Evolutionary conservation across 225 moss, liverwort and hornwort genomes (phyloP).

Genomic region (Pseudisothecium myosuroides): DNA sequence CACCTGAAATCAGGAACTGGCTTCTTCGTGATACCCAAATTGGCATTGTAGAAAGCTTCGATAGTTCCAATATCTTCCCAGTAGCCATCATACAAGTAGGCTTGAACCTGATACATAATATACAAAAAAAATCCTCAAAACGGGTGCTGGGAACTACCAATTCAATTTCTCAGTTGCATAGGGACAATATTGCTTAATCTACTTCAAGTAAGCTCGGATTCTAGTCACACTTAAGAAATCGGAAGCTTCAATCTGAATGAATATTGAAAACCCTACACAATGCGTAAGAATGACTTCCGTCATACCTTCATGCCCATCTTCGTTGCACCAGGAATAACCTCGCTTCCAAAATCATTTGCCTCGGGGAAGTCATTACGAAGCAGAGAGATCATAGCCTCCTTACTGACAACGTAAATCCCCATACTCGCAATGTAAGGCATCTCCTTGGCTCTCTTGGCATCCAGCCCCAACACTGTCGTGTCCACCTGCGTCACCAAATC

Average conservation of each 20-base stretch:
- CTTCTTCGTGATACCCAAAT: slow-evolving; percentile 94
- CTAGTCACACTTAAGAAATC: neutral
- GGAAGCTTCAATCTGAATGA: neutral
- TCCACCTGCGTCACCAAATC: slow-evolving; percentile 35
- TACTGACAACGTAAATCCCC: slow-evolving; percentile 98
- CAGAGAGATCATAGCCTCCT: slow-evolving; percentile 82
- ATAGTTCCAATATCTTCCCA: slow-evolving; percentile 99
- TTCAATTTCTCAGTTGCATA: too few species aligned
- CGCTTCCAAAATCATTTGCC: slow-evolving; percentile 96
- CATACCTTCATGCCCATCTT: slow-evolving; percentile 72
- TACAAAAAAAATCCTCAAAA: neutral
- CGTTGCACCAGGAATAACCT: slow-evolving; percentile 97
- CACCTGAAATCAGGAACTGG: slow-evolving; percentile 89
- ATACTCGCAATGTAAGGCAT: slow-evolving; percentile 97
- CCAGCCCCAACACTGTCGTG: slow-evolving; percentile 75
- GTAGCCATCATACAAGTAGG: slow-evolving; percentile 95
- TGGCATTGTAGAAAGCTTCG: slow-evolving; percentile 96
- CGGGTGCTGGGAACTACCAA: neutral
- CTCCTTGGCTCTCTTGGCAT: slow-evolving; percentile 68
- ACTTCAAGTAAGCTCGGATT: neutral
- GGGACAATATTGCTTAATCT: neutral
- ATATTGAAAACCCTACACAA: neutral
- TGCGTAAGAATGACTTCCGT: too few species aligned
- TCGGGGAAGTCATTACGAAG: slow-evolving; percentile 77
- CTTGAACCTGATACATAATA: slow-evolving; percentile 46